Conservation (phyloP, 257 asterid species). For the Mentha longifolia region DNA sequence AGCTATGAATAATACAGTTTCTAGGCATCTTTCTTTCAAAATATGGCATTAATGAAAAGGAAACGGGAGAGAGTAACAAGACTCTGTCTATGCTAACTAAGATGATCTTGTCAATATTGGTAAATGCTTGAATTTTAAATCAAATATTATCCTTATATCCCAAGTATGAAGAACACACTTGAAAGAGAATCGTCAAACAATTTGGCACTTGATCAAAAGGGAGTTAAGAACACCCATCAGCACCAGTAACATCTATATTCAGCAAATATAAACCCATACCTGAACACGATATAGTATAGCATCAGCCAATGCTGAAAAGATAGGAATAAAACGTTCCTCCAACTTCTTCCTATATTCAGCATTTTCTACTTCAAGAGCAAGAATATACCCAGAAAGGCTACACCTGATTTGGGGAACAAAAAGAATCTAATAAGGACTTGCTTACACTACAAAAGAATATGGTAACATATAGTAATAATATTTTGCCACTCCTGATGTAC, state of each 20-base stretch:
- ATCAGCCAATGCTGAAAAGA: slow-evolving; percentile 74
- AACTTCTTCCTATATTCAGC: slow-evolving; percentile 54
- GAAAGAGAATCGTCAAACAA: not conserved
- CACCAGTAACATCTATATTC: not conserved
- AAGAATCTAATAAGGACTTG: slow-evolving; percentile 32
- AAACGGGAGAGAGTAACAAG: not conserved
- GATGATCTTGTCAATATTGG: not conserved
- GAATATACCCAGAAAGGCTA: slow-evolving; percentile 73
- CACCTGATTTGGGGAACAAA: slow-evolving; percentile 57
- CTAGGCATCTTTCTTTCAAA: slow-evolving; percentile 2
- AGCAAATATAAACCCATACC: slow-evolving; percentile 47
- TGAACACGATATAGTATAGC: slow-evolving; percentile 77
- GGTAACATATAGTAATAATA: not conserved
- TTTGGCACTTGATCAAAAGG: slow-evolving; percentile 3
- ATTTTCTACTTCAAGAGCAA: slow-evolving; percentile 57
- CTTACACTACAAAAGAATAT: not conserved
- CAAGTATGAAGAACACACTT: slow-evolving; percentile 9
- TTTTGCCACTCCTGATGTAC: not conserved
- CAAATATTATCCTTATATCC: not conserved
- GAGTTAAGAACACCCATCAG: slow-evolving; percentile 8
- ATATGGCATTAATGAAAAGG: slow-evolving; percentile 20
- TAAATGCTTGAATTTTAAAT: slow-evolving; percentile 23
- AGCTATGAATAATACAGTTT: slow-evolving; percentile 6
- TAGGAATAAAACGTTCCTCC: slow-evolving; percentile 61
- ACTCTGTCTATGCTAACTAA: not conserved